Evolutionary conservation across 371 early-diverging fungal species (phyloP), one percentile per base, ranked within the genome.

Genomic region (Mycotypha africana): DNA sequence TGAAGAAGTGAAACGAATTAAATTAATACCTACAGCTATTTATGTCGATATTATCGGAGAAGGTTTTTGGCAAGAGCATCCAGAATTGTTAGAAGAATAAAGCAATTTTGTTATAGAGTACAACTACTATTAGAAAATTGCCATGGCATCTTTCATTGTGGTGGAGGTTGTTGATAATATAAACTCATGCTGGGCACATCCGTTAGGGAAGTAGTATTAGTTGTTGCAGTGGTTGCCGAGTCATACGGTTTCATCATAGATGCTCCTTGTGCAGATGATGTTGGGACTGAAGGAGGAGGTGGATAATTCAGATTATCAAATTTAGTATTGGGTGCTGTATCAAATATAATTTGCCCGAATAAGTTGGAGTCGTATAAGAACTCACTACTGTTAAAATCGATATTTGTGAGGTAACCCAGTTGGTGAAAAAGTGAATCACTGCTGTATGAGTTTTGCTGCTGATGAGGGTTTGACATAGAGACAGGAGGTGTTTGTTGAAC

Each of bases 1-100:
- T 1, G 42, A 66, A 33, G 42, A 35, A 20, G 68, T 69, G 1
- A 41, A 38, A 39, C 53, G 77, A 2, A 53, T 47, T 10, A 74
- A 69, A 39, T 43, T 56, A 15, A 45, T 74, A 23, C 75, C 75
- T 12, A 63, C 64, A 19, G 74, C 84, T 17, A 62, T 81, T 19
- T 77, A 91, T 64, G 76, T 79, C 17, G 96, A 95, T 58, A 87
- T 97, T 32, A 94, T 97, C 62, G 79, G 85, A 17, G 82, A 91
- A 20, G 63, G 58, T 42, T 97, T 95, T 61, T 97, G 97, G 97
- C 53, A 62, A 11, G 40, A 51, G 17, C 58, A 65, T 34, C 62
- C 68, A 11, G 51, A 67, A 15, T 44, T 74, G 19, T 32, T 56
- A 15, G 24, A 36, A 37, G 35, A 53, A 21, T 40, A 36, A 34